Base-by-base conservation (phyloP, 805 yeast species). In the Candida palmyrensis region DNA sequence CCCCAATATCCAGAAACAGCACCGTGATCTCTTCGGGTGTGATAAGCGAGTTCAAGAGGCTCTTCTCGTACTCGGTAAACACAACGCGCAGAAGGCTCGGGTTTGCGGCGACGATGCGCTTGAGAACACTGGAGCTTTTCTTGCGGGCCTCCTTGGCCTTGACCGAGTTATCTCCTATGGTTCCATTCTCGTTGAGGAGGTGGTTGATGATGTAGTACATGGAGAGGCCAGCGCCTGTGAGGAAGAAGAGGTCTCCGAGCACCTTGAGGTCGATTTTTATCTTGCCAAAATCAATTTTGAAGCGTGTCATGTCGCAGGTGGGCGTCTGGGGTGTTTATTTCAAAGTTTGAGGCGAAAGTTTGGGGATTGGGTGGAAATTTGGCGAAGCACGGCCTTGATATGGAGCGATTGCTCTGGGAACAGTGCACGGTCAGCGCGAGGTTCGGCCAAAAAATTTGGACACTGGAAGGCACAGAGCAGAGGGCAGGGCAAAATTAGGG, bases 1-100 rank as follows among this genome's bases (percentile, higher is more conserved):
- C 98, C 12, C 97, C 98, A 35, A 92, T 76, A 51, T 89, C 96
- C 21, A 66, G 68, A 54, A 92, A 92, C 9, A 75, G 66, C 3
- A 82, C 82, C 17, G 73, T 68, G 27, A 92, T 84, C 38, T 88
- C 97, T 2, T 77, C 79, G 0, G 97, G 95, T 1, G 86, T 74
- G 6, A 92, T 80, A 18, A 90, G 84, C 10, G 83, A 77, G 10
- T 82, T 77, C 37, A 92, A 60, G 2, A 92, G 73, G n/a, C 76
- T 66, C 40, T 75, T 74, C 53, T 92, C 98, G 54, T 92, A 89
- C 35, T 70, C 75, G 44, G 77, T 81, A 26, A 85, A 65, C 6
- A 66, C 71, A 7, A 80, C 51, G 23, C 64, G 64, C 34, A 71
- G 60, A 18, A 70, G 61, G 1, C 64, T 68, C 0, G 97, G 95